Evolutionary conservation across 2,329 filamentous ascomycete genomes (phyloP), one percentile per base, ranked within the genome.

Genomic region (Fusarium nelsonii): DNA sequence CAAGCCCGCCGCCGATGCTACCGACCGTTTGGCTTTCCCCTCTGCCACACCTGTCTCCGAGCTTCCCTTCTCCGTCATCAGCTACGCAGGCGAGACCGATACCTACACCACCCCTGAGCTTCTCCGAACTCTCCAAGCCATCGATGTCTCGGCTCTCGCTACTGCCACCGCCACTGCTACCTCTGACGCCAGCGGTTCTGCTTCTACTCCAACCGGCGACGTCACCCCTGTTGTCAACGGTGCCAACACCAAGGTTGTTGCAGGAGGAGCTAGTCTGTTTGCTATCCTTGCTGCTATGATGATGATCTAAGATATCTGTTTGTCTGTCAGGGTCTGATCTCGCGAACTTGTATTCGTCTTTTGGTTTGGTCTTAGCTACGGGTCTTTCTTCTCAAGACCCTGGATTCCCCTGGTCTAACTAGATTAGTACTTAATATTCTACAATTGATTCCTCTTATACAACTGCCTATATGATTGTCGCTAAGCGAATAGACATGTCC

Each of bases 21-120:
- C 66, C 3, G 73, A 77, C 8, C 68, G 76, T 4, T 51, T 77
- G 2, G 74, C 75, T 8, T 77, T 77, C 28, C 62, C 73, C 12
- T 50, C 49, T 6, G 76, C 76, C 6, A 66, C 73, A 6, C 20
- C 73, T 0, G 73, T 76, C 8, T 73, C 72, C 8, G 53, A 58
- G 51, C 69, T 77, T 2, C 74, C 75, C 3, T 76, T 77, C 54
- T 72, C 74, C 0, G 68, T 49, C 39, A 56, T 75, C 15, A 67
- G 69, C 14, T 77, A 74, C 36, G 63, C 36, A 2, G 63, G 58
- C 2, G 75, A 77, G 9, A 53, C 43, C 1, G 66, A 68, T 12
- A 65, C 67, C 2, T 77, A 77, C 54, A 76, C 73, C 0, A 76
- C 75, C 1, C 75, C 75, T 1, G 63, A 67, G 37, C 58, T 77